These are phyloP conservation scores for Bjerkandera adusta DNA, from an alignment of 1,284 basidiomycete genomes.

Conservation along the genomic window DNA sequence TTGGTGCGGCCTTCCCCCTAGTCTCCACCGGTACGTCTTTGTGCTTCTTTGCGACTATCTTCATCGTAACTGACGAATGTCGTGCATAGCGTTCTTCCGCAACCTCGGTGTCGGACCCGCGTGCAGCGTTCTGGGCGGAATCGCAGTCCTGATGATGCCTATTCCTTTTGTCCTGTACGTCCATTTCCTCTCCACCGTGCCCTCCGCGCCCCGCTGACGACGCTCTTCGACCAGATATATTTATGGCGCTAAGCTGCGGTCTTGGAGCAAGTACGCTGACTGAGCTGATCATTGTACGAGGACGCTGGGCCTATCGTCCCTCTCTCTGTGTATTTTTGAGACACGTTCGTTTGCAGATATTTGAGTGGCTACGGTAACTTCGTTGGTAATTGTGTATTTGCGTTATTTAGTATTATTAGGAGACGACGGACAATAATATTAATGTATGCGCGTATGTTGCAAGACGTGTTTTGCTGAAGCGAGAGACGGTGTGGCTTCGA, in stretches of 20 bases:
- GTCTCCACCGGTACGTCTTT: constrained; percentile 20
- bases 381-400: too few relatives aligned
- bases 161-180: constrained; percentile 21
- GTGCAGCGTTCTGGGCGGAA: constrained; percentile 31
- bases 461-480: too few relatives aligned
- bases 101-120: constrained; percentile 33
- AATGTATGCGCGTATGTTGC: too few relatives aligned
- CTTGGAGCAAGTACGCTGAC: constrained; percentile 13
- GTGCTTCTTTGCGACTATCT: background rate
- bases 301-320: too few relatives aligned
- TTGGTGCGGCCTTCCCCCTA: constrained; percentile 37
- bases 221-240: constrained; percentile 4
- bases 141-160: constrained; percentile 30
- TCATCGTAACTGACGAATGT: background rate
- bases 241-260: constrained; percentile 13
- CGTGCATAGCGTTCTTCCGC: constrained; percentile 26
- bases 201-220: background rate
- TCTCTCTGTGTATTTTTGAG: too few relatives aligned
- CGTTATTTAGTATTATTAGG: too few relatives aligned
- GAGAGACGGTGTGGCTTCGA: too few relatives aligned
- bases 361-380: too few relatives aligned
- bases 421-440: too few relatives aligned
- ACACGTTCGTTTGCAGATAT: too few relatives aligned
- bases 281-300: background rate
- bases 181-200: background rate